A percentile compares a stretch with the other conserved stretches of the same genome.
These are phyloP conservation scores for Aspergillus udagawae DNA, from an alignment of 2,329 filamentous ascomycete genomes.

Conservation along the genomic window DNA sequence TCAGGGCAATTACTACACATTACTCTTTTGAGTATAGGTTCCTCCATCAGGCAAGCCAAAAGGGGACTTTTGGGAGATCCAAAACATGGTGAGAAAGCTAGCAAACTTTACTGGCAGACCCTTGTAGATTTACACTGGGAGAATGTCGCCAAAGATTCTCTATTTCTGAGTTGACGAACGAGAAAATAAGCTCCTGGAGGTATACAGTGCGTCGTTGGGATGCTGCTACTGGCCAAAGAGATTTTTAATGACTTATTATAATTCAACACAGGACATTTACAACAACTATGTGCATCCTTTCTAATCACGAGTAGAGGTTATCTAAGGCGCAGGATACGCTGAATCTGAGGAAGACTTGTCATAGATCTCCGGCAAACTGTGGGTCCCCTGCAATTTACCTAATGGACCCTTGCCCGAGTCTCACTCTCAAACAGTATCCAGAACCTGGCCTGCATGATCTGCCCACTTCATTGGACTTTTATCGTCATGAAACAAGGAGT, in stretches of 20 bases:
- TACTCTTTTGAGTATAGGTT: background rate
- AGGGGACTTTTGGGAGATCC: background rate
- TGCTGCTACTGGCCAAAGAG: no score
- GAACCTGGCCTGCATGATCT: background rate
- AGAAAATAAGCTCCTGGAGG: no score
- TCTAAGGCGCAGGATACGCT: background rate
- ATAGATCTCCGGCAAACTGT: background rate
- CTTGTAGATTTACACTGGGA: no score
- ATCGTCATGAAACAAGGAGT: background rate
- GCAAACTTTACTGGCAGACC: background rate
- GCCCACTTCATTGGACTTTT: background rate
- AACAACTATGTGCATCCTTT: no score
- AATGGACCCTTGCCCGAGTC: background rate
- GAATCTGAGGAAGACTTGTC: background rate
- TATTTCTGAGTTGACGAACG: no score
- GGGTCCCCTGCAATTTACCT: background rate
- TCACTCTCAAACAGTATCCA: slow-evolving; percentile 2
- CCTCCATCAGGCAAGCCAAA: background rate
- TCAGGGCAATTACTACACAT: background rate
- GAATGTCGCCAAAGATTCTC: no score
- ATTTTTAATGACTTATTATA: no score
- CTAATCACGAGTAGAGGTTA: no score
- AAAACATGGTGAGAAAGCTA: background rate
- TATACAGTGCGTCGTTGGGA: no score
- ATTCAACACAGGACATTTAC: no score